phyloP scores from a whole-genome alignment of 495 filamentous ascomycete species.

The Aspergillus cristatus region DNA sequence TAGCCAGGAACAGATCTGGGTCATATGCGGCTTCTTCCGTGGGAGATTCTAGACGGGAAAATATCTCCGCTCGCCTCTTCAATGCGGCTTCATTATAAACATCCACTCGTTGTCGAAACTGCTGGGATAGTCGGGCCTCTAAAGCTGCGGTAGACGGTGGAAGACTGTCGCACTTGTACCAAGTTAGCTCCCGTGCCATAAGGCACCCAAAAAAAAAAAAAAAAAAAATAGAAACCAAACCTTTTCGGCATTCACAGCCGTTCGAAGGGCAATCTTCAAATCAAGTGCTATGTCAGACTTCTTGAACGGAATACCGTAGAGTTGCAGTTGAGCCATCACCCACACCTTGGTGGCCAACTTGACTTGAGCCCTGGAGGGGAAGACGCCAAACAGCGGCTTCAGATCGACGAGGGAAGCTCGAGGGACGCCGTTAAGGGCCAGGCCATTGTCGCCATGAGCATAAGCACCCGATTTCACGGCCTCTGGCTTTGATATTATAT shows the following conservation, averaged over 20 bases:
- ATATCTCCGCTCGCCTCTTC: background rate
- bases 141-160: background rate
- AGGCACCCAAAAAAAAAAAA: no score
- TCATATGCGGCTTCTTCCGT: background rate
- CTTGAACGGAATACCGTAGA: slow-evolving; percentile 9
- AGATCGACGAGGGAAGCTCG: background rate
- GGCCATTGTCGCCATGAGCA: slow-evolving; percentile 1
- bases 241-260: slow-evolving; percentile 1
- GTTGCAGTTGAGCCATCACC: slow-evolving; percentile 9
- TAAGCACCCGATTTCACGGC: background rate
- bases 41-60: background rate
- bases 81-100: background rate
- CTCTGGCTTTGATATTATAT: no score
- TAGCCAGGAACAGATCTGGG: background rate
- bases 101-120: background rate
- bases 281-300: background rate
- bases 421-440: background rate
- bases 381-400: background rate
- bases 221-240: background rate
- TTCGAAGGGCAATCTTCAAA: background rate
- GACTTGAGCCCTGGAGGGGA: no score
- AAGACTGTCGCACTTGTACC: background rate
- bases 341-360: slow-evolving; percentile 6
- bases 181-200: no score
- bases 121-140: background rate